Conservation (phyloP, 345 rosid genomes). For the Citrus glauca region DNA sequence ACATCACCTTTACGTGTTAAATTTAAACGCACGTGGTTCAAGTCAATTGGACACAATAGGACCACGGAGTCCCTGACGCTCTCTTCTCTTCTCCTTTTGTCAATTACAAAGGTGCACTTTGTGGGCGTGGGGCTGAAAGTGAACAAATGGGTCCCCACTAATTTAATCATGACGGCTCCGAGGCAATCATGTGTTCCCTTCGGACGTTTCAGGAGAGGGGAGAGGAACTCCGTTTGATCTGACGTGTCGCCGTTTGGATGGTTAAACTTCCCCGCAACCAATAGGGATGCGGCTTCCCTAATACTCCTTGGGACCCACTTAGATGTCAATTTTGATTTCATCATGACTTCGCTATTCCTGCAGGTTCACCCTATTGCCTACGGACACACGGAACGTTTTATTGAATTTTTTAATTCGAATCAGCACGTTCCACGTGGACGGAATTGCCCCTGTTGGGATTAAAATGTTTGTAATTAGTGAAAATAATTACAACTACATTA, state of each 20-base stretch:
- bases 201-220: neutral
- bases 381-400: slow-evolving; percentile 10
- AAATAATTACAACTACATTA: neutral
- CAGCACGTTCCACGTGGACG: neutral
- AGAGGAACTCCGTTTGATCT: slow-evolving; percentile 13
- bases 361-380: slow-evolving; percentile 6
- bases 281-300: slow-evolving; percentile 37
- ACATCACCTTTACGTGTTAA: slow-evolving; percentile 5
- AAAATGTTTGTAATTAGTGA: neutral
- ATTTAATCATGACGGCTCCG: slow-evolving; percentile 14
- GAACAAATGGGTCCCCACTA: slow-evolving; percentile 19
- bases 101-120: neutral
- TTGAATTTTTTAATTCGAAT: neutral
- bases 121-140: slow-evolving; percentile 24
- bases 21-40: slow-evolving; percentile 14
- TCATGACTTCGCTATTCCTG: neutral
- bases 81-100: neutral
- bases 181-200: slow-evolving; percentile 20
- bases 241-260: slow-evolving; percentile 29
- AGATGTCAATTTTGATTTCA: slow-evolving; percentile 14
- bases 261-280: slow-evolving; percentile 36
- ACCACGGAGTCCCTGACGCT: slow-evolving; percentile 4
- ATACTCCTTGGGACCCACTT: slow-evolving; percentile 29
- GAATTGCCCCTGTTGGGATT: neutral
- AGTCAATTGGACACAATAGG: neutral